A percentile compares a stretch with the other conserved stretches of the same genome.
phyloP scores from a whole-genome alignment of 208 protist species.

The Herpetomonas tarakana region DNA sequence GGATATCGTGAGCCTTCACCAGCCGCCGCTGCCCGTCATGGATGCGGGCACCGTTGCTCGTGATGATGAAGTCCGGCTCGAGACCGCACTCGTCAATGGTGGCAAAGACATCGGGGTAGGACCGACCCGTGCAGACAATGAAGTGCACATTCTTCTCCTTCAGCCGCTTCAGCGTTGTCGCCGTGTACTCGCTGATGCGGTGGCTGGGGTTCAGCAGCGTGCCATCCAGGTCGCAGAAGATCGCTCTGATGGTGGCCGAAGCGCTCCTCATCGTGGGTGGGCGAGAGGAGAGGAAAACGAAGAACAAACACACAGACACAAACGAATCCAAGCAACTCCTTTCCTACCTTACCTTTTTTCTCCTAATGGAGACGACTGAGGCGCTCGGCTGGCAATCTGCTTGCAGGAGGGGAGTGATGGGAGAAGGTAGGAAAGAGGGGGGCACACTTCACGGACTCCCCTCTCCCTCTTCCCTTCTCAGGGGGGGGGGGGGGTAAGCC shows the following conservation, averaged over 20 bases:
- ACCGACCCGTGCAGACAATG: slow-evolving; percentile 33
- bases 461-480: no score
- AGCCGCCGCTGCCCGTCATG: slow-evolving; percentile 13
- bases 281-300: no score
- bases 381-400: no score
- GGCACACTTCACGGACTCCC: no score
- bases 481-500: no score
- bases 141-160: slow-evolving; percentile 15
- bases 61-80: slow-evolving; percentile 31
- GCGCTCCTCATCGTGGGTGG: not conserved
- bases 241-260: slow-evolving; percentile 20
- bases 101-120: slow-evolving; percentile 33
- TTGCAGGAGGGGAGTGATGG: no score
- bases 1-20: slow-evolving; percentile 14
- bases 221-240: slow-evolving; percentile 39
- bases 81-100: slow-evolving; percentile 25
- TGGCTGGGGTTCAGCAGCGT: slow-evolving; percentile 35
- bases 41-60: slow-evolving; percentile 33
- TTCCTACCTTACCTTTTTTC: no score
- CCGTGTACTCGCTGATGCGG: slow-evolving; percentile 23
- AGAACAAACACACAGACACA: no score
- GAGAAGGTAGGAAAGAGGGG: no score
- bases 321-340: no score
- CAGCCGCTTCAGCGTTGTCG: slow-evolving; percentile 18
- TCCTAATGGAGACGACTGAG: no score